Conservation (phyloP, 2,329 filamentous ascomycete genomes). For the Penicillium crustosum region DNA sequence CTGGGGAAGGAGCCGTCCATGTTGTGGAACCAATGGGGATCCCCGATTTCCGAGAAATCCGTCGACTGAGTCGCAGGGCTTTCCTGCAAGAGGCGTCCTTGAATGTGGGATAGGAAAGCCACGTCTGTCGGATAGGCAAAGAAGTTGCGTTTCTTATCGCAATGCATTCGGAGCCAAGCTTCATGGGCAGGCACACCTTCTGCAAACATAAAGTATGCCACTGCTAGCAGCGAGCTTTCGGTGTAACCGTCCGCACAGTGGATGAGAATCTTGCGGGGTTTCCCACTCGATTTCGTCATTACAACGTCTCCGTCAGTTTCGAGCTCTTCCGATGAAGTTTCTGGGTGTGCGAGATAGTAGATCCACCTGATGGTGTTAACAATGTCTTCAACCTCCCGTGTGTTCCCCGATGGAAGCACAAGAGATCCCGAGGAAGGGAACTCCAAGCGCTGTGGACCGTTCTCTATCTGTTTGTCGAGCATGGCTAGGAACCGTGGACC, state of each 20-base stretch:
- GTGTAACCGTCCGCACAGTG: constrained; percentile 97
- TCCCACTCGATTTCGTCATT: constrained; percentile 46
- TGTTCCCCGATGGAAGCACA: constrained; percentile 77
- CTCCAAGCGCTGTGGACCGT: constrained; percentile 62
- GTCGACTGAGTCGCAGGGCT: constrained; percentile 34
- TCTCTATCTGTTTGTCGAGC: constrained; percentile 58
- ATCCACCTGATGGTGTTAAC: constrained; percentile 89
- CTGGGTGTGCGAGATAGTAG: constrained; percentile 73
- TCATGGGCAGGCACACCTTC: constrained; percentile 77
- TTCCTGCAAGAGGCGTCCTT: constrained; percentile 68
- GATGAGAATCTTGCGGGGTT: constrained; percentile 72
- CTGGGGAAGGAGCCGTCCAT: constrained; percentile 91
- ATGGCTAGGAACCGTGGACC: constrained; percentile 66
- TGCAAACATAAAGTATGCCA: constrained; percentile 92
- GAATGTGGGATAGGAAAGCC: constrained; percentile 72
- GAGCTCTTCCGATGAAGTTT: constrained; percentile 37
- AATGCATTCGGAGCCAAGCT: constrained; percentile 85
- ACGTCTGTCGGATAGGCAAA: constrained; percentile 95
- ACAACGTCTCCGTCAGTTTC: constrained; percentile 58
- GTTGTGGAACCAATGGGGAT: constrained; percentile 77
- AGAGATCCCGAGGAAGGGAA: constrained; percentile 96
- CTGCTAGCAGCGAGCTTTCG: constrained; percentile 81
- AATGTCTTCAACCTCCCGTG: constrained; percentile 78
- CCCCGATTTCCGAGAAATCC: constrained; percentile 29
- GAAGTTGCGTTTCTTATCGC: constrained; percentile 80